These are phyloP conservation scores for Kingdonia uniflora DNA, from an alignment of 164 flowering plant species.

Conservation along the genomic window DNA sequence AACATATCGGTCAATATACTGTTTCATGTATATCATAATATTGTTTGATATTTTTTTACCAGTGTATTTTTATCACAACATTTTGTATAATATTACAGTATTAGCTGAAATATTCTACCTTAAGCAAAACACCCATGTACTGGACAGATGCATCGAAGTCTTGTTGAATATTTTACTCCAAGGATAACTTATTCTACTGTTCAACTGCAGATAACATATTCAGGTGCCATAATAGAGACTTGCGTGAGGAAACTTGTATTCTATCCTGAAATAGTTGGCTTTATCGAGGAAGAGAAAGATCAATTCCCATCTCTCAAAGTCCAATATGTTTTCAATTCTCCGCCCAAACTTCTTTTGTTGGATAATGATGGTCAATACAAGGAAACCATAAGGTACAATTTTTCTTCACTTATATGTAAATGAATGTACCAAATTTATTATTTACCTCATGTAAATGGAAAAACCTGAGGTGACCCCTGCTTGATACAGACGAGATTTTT, in stretches of 20 bases:
- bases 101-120: too few relatives aligned
- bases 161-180: too few relatives aligned
- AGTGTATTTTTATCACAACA: too few relatives aligned
- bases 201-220: slow-evolving; percentile 48
- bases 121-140: too few relatives aligned
- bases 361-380: slow-evolving; percentile 59
- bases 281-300: slow-evolving; percentile 86
- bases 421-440: not conserved
- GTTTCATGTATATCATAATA: too few relatives aligned
- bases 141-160: too few relatives aligned
- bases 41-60: too few relatives aligned
- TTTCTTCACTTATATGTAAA: not conserved
- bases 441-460: not conserved
- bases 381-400: slow-evolving; percentile 71
- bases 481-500: too few relatives aligned
- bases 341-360: slow-evolving; percentile 79
- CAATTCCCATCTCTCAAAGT: slow-evolving; percentile 59
- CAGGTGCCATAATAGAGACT: slow-evolving; percentile 75
- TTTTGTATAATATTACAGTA: too few relatives aligned
- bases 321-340: slow-evolving; percentile 70
- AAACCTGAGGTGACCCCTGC: too few relatives aligned
- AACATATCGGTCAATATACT: too few relatives aligned
- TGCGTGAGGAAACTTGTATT: slow-evolving; percentile 93
- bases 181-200: not conserved
- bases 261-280: slow-evolving; percentile 83